These are phyloP conservation scores for Apiotrichum gamsii DNA, from an alignment of 1,284 basidiomycete species.

Conservation along the genomic window DNA sequence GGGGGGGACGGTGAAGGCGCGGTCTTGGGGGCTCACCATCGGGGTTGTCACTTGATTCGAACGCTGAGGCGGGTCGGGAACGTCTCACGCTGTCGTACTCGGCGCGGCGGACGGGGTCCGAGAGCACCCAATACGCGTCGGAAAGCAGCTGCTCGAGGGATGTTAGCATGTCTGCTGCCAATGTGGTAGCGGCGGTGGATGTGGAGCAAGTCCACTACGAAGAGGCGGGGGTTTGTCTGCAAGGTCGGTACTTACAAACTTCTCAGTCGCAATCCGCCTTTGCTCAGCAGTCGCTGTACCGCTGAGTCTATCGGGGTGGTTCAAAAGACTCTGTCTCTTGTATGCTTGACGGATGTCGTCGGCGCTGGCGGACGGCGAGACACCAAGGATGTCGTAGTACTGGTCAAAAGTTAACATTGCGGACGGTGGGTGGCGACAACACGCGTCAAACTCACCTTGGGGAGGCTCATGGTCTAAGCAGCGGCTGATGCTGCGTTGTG, in stretches of 20 bases:
- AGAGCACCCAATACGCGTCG: conserved; percentile 93
- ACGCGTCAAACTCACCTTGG: conserved; percentile 11
- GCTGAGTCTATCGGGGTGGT: conserved; percentile 81
- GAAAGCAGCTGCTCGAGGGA: no score
- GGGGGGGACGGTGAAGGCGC: no score
- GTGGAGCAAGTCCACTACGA: not conserved
- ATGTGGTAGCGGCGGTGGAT: no score
- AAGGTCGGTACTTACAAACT: conserved; percentile 53
- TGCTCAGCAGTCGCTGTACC: conserved; percentile 63
- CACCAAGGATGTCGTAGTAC: conserved; percentile 43
- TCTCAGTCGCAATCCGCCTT: conserved; percentile 67
- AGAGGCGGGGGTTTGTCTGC: not conserved
- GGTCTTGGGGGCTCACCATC: no score
- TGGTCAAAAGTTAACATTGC: conserved; percentile 10
- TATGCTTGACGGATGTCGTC: conserved; percentile 47
- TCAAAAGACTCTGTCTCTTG: conserved; percentile 53
- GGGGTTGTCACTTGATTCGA: conserved; percentile 20
- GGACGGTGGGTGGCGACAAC: not conserved
- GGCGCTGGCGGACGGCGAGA: conserved; percentile 35
- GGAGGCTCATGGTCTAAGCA: conserved; percentile 16
- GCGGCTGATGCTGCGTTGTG: no score
- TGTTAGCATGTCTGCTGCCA: no score
- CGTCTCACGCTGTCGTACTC: conserved; percentile 70
- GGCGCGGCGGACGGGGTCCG: conserved; percentile 63
- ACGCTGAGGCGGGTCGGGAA: conserved; percentile 48